Evolutionary conservation across 2,329 filamentous ascomycete genomes (phyloP), one percentile per base, ranked within the genome.

Genomic region (Elsinoe arachidis): DNA sequence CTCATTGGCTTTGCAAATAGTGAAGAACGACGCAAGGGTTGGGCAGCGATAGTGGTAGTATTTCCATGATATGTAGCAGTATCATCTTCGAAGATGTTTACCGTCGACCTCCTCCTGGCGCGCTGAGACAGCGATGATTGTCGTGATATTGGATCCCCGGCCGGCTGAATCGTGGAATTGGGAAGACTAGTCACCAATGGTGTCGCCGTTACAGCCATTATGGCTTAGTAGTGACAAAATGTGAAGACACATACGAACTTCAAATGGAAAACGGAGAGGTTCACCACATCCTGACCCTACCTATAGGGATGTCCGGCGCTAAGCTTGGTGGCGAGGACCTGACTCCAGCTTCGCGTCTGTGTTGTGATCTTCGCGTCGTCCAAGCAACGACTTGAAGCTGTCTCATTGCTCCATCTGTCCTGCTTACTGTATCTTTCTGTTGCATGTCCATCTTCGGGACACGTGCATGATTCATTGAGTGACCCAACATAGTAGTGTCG

Each of bases 61-160:
- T 56, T 49, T 56, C 54, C 41, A 49, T 37, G 19, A 35, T 49
- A n/a, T 58, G 17, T 37, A 14, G 51, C 57, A 39, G 19, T 55
- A 3, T 58, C 63, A 58, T 70, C 68, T 56, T 70, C 68, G 56
- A 68, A 70, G 26, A 71, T 66, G 11, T 62, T 65, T 12, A 66
- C 58, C 2, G 59, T 61, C 37, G 60, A 61, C 4, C 59, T 54
- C 37, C 61, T 63, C 47, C 60, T 34, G 38, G 49, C 34, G 21
- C 35, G 15, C 5, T 23, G 11, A 2, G 17, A 15, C 17, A 51
- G 17, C 23, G 41, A 46, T 12, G 41, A 26, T 23, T n/a, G 21
- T 46, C 41, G 17, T n/a, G 19, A n/a, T 30, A 10, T 43, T 15
- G n/a, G 38, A 14, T 17, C 15, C 23, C 23, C 23, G 6, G 6